Base-by-base conservation (phyloP, 2,329 filamentous ascomycete species). In the Akanthomyces uredinophilus region DNA sequence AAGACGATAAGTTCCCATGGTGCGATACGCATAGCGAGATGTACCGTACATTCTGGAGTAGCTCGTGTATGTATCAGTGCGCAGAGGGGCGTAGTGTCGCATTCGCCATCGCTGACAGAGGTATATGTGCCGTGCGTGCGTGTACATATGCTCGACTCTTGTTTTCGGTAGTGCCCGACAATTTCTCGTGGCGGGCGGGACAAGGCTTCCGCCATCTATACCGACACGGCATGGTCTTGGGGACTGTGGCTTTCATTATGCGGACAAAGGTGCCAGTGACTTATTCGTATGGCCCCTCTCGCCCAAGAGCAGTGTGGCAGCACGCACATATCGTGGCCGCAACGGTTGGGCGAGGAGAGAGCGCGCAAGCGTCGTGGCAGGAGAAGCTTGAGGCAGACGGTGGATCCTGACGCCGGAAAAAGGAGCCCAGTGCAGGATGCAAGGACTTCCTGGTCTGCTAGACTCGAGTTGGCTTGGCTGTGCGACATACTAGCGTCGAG, bases 151-250 rank as follows among this genome's bases (percentile, higher is more conserved):
- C 43, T 46, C n/a, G 29, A 27, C 27, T 46, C 37, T 41, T 29
- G 35, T 14, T 22, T 24, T 53, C 37, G n/a, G 39, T 8, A 46
- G n/a, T n/a, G 57, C 35, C 49, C 47, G 49, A 37, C 39, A 53
- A 53, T 53, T 60, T 46, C 57, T 60, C 57, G 57, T 60, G 27
- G 39, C 49, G 35, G 27, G 39, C 49, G 35, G 47, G n/a, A 32
- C 27, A 44, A 60, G 47, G 24, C 35, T 52, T 39, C n/a, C 24
- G 14, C 29, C 13, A 20, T 44, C 37, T 49, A 60, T 22, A 29
- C 22, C 22, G 44, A 24, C 44, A 41, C 16, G 18, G 16, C 55
- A 49, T 5, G 37, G 44, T 24, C 16, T 43, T 47, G 37, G 20
- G 18, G 5, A 16, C 4, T 16, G 56, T 51, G 56, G 56, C 57